These are phyloP conservation scores for Fraxinus albicans DNA, from an alignment of 305 asterid species.

Conservation along the genomic window DNA sequence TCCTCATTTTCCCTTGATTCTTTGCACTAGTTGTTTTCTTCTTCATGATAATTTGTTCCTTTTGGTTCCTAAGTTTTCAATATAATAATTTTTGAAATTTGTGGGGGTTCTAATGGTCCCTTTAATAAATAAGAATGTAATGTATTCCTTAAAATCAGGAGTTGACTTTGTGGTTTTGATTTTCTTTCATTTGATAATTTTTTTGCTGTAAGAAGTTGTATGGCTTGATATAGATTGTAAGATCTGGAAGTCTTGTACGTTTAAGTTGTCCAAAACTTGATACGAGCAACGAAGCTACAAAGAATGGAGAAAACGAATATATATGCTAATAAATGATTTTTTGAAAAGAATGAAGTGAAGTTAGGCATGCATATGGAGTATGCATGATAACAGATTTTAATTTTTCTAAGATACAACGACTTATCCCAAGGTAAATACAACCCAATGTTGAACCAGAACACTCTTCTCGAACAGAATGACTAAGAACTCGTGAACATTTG, in stretches of 20 bases:
- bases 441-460: too few relatives aligned
- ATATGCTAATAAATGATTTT: not conserved
- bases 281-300: not conserved
- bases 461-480: not conserved
- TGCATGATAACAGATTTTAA: too few relatives aligned
- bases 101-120: not conserved
- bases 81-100: not conserved
- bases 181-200: not conserved
- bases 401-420: too few relatives aligned
- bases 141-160: not conserved
- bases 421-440: too few relatives aligned
- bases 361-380: not conserved
- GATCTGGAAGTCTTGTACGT: not conserved
- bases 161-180: not conserved
- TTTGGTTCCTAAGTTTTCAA: not conserved
- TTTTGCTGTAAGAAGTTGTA: not conserved
- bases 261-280: not conserved
- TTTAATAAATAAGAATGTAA: not conserved
- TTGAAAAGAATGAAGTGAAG: not conserved
- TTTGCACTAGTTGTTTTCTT: not conserved
- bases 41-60: not conserved
- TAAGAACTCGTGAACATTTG: not conserved
- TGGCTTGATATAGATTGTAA: not conserved
- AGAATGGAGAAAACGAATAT: not conserved
- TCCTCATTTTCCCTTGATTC: not conserved